Base-by-base conservation (phyloP, 345 rosid species). In the Camelina neglecta region DNA sequence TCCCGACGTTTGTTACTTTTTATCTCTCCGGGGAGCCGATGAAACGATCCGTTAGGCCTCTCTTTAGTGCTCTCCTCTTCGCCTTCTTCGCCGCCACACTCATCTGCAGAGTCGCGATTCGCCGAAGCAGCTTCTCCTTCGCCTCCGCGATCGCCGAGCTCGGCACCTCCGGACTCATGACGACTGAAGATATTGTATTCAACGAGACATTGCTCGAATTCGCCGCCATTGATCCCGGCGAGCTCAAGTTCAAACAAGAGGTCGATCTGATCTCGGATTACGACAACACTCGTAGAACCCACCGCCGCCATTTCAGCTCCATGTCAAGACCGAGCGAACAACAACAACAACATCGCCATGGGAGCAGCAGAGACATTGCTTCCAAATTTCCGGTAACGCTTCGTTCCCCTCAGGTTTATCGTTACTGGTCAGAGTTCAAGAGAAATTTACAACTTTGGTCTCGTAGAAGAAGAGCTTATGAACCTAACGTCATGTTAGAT, bases 21-120 rank as follows among this genome's bases (percentile, higher is more conserved):
- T 39, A 45, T 39, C 50, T 61, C 2, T 21, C 49, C 67, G 1
- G 50, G 54, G 8, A 68, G 6, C 67, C 75, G 64, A 93, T 91
- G 91, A 93, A 93, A 80, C 83, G 90, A 71, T 85, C 98, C 50
- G 81, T 85, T 36, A 87, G 93, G 38, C 91, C 94, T 45, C 73
- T 89, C 58, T 75, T 83, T 60, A 85, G 87, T 70, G 76, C 87
- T 56, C 74, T 91, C 8, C 59, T 91, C 39, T 87, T 93, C 78
- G 62, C 82, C 1, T 80, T 80, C 66, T 74, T 91, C 80, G 84
- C 87, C 66, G 73, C 75, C 20, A 82, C 88, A 5, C 86, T 91
- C 55, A 83, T 80, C 69, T 87, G 77, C 73, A 84, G 93, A 74
- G 74, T 83, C 12, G 76, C 75, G 57, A 83, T 79, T 72, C 85